These are phyloP conservation scores for Ananas comosus DNA, from an alignment of 176 grass and related monocot genomes.

Conservation along the genomic window DNA sequence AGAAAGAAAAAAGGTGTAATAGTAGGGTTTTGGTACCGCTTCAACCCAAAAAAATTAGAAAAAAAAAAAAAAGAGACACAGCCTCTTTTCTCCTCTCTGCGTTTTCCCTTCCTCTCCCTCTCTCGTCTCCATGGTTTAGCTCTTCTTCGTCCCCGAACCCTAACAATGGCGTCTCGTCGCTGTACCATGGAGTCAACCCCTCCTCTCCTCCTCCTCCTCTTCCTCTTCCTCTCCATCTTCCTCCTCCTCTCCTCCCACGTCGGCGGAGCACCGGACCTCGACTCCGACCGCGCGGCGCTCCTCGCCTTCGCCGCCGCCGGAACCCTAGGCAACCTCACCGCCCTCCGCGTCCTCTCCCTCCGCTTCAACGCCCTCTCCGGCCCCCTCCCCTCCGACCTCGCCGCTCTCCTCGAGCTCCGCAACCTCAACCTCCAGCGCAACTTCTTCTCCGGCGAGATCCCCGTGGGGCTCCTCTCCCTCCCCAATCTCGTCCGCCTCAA, in stretches of 20 bases:
- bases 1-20: conserved; percentile 13
- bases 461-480: conserved; percentile 48
- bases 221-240: neutral
- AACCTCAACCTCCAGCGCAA: conserved; percentile 31
- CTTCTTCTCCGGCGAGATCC: conserved; percentile 30
- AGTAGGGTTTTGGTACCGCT: conserved; percentile 18
- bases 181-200: conserved; percentile 8
- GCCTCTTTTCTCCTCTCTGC: neutral
- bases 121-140: neutral
- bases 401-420: conserved; percentile 24
- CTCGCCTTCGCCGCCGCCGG: conserved; percentile 37
- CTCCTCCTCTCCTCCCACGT: neutral
- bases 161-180: conserved; percentile 14
- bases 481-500: conserved; percentile 31
- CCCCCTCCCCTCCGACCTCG: conserved; percentile 45
- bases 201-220: conserved; percentile 1
- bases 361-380: conserved; percentile 55
- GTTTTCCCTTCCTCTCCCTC: neutral
- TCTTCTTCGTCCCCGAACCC: neutral
- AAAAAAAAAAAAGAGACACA: conserved; percentile 17
- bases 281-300: conserved; percentile 43
- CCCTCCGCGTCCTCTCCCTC: conserved; percentile 47
- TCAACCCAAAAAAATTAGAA: conserved; percentile 6
- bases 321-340: conserved; percentile 80
- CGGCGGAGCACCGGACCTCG: conserved; percentile 20